Evolutionary conservation across 305 asterid species (phyloP), one percentile per base, ranked within the genome.

Genomic region (Nicotiana rustica): DNA sequence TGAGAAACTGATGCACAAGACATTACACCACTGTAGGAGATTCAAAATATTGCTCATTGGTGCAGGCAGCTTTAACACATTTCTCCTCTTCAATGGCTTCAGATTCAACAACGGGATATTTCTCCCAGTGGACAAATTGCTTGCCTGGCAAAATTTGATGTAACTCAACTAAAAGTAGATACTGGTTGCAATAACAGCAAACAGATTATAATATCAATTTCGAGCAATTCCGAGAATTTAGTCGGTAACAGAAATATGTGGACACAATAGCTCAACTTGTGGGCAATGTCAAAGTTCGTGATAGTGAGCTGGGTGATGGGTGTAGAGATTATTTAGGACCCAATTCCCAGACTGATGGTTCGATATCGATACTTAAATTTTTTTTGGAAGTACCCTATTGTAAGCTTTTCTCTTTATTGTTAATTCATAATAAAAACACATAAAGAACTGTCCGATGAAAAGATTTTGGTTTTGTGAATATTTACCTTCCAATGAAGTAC

Each of bases 401-500:
- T 49, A 25, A 25, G 44, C 5, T 21, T 14, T 52, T 25, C 21
- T 73, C 64, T 49, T 9, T 73, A 49, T 49, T 49, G 29, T 73
- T 49, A 73, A 73, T 49, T 73, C 79, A 49, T 49, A 13, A 56
- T 49, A 75, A 7, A 52, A 75, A 49, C 41, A 49, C 44, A 49
- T 8, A 49, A 75, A 33, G 6, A 75, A 75, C 64, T n/a, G 41
- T 75, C 64, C 64, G 52, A 49, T 25, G 18, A 49, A 49, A 75
- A 52, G 79, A 52, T 14, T 14, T 52, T 49, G 44, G 52, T 75
- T 75, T 75, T 57, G 25, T 12, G 7, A 64, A 57, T 65, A 70
- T 73, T 14, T 88, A 95, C 99, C 99, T 93, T 56, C 94, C 97
- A 79, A 96, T 90, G 85, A 91, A 96, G 88, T 90, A 91, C 85